Evolutionary conservation across 2,329 filamentous ascomycete genomes (phyloP), one percentile per base, ranked within the genome.

Genomic region (Hymenoscyphus linearis): DNA sequence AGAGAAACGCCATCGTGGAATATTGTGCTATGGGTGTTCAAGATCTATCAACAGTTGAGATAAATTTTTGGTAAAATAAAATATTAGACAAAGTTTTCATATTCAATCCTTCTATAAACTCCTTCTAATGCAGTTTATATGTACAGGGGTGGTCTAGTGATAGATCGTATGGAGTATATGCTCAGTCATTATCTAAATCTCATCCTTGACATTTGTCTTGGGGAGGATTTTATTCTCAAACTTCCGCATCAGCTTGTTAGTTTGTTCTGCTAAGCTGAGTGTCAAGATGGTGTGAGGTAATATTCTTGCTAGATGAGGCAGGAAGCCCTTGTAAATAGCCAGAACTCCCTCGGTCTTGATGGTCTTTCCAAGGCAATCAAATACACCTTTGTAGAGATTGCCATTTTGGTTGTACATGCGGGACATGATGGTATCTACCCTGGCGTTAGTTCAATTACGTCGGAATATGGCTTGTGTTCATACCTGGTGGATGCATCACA

Each of bases 331-430:
- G 81, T 99, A 99, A 62, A 99, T 90, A 64, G 95, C 95, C 54
- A 98, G 78, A 58, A 96, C 70, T 25, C 95, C 95, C 75, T 99
- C 95, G 0, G 91, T 96, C 73, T 87, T 88, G 64, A 99, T 82
- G 0, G 95, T 99, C 78, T 96, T 93, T 74, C 84, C 85, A 63
- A 98, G 77, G 74, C 95, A 99, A 77, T 99, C 95, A 65, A 96
- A 90, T 4, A 96, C 91, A 62, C 93, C 90, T 68, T 84, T 87
- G 80, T 99, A 99, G n/a, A 99, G 82, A 74, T 97, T 96, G 58
- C 95, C 95, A 64, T 93, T 96, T 76, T 99, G 95, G 79, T 99
- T 99, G 81, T 99, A 99, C 81, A 99, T 88, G 65, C 95, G 89
- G 64, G 91, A 95, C 95, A 99, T 99, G 77, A 99, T 90, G 4